These are phyloP conservation scores for Colletotrichum sp. DNA, from an alignment of 2,329 filamentous ascomycete genomes.

Conservation along the genomic window DNA sequence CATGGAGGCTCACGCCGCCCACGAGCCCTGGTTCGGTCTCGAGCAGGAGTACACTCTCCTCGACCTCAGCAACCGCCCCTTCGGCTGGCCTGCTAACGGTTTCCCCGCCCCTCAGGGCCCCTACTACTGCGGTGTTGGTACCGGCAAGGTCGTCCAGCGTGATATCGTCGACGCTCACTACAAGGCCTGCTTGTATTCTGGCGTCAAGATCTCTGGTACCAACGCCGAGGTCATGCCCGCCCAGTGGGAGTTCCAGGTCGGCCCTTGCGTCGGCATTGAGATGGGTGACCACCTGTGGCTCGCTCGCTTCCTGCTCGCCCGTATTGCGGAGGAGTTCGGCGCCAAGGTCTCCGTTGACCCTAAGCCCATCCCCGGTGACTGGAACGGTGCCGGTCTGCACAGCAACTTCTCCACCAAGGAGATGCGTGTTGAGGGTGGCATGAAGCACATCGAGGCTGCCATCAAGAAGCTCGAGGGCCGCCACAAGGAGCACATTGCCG, in stretches of 20 bases:
- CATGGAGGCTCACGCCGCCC: constrained; percentile 84
- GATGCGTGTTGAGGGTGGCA: constrained; percentile 87
- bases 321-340: constrained; percentile 95
- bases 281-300: constrained; percentile 98
- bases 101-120: constrained; percentile 93
- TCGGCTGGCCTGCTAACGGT: constrained; percentile 77
- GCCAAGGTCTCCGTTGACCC: constrained; percentile 94
- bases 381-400: constrained; percentile 96
- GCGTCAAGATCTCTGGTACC: constrained; percentile 94
- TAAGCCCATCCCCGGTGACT: constrained; percentile 86
- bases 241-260: constrained; percentile 98
- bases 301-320: constrained; percentile 79
- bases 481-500: constrained; percentile 85
- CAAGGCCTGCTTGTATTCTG: constrained; percentile 72
- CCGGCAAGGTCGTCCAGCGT: constrained; percentile 96
- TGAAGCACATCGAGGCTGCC: constrained; percentile 90
- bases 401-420: constrained; percentile 90
- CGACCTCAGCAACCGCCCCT: constrained; percentile 84
- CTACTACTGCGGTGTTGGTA: constrained; percentile 91
- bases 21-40: constrained; percentile 96
- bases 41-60: constrained; percentile 87
- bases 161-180: constrained; percentile 97
- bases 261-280: constrained; percentile 84
- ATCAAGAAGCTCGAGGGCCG: constrained; percentile 84
- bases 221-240: constrained; percentile 99